phyloP scores from a whole-genome alignment of 306 rosid species.

The peach (Prunus persica) region Prunus_persica_NCBIv2 NC_034009.1:38274001-38274500 shows the following conservation, averaged over 20 bases:
- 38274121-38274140: neutral
- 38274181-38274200: neutral
- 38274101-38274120: neutral
- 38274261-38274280: conserved; percentile 70
- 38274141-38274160: neutral
- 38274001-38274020: conserved; percentile 45
- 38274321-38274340: conserved; percentile 13
- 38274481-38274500: conserved; percentile 90
- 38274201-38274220: neutral
- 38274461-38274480: conserved; percentile 94
- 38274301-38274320: conserved; percentile 93
- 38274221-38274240: neutral
- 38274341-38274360: neutral
- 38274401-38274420: too few species aligned
- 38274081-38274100: neutral
- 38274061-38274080: neutral
- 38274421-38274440: conserved; percentile 52
- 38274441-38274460: conserved; percentile 61
- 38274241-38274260: conserved; percentile 57
- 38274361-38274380: neutral
- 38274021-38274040: conserved; percentile 58
- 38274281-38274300: conserved; percentile 72
- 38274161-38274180: neutral
- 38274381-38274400: neutral
- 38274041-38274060: conserved; percentile 84